phyloP scores from a whole-genome alignment of 1,284 basidiomycete species.

The Moesziomyces globuligerus region DNA sequence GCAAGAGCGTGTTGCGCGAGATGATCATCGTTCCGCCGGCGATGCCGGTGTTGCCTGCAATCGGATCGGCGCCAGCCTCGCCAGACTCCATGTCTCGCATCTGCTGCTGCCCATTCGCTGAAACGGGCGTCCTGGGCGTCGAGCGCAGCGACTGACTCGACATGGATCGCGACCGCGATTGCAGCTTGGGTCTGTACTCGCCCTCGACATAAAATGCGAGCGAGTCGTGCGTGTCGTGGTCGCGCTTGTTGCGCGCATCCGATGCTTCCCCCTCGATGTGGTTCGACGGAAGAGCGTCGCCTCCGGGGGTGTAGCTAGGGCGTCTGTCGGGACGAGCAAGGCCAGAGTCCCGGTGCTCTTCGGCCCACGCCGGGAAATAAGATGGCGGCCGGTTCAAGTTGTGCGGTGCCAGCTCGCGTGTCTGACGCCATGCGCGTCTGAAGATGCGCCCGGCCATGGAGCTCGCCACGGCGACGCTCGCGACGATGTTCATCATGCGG shows the following conservation, averaged over 20 bases:
- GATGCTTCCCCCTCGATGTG: not conserved
- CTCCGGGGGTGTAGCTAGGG: slow-evolving; percentile 3
- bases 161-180: slow-evolving; percentile 13
- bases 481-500: slow-evolving; percentile 54
- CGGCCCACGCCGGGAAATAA: slow-evolving; percentile 52
- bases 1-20: slow-evolving; percentile 12
- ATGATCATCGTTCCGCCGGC: slow-evolving; percentile 26
- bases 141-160: slow-evolving; percentile 24
- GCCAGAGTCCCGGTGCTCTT: slow-evolving; percentile 33
- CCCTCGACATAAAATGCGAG: slow-evolving; percentile 43
- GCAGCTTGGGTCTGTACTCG: slow-evolving; percentile 33
- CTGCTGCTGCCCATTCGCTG: slow-evolving; percentile 18
- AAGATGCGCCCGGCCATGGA: slow-evolving; percentile 60
- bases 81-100: slow-evolving; percentile 36
- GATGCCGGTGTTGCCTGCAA: slow-evolving; percentile 3
- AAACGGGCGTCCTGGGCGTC: slow-evolving; percentile 7
- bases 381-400: slow-evolving; percentile 50
- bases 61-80: not conserved
- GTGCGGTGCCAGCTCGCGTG: slow-evolving; percentile 45
- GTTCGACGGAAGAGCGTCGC: slow-evolving; percentile 1
- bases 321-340: slow-evolving; percentile 5
- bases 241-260: slow-evolving; percentile 1
- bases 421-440: slow-evolving; percentile 54
- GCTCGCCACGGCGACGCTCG: slow-evolving; percentile 48
- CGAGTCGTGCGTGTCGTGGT: slow-evolving; percentile 27